Conservation (phyloP, 768 basidiomycete species). For the Pholiota molesta region DNA sequence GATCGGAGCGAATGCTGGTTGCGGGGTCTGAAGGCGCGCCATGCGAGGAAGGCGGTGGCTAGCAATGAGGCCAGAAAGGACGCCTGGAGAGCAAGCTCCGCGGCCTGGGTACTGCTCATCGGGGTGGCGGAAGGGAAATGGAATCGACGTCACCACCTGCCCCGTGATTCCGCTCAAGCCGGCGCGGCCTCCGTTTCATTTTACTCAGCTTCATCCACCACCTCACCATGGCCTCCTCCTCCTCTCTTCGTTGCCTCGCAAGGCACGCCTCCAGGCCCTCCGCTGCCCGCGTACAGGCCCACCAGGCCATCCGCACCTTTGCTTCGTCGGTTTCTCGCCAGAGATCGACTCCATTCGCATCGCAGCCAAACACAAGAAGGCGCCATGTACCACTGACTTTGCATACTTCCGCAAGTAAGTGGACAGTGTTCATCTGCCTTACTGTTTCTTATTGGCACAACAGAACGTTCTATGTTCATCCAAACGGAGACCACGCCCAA, state of each 20-base stretch:
- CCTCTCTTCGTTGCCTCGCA: conserved; percentile 23
- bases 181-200: not conserved
- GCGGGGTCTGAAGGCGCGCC: conserved; percentile 39
- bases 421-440: conserved; percentile 4
- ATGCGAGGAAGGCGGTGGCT: conserved; percentile 25
- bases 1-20: conserved; percentile 55
- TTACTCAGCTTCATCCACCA: conserved; percentile 14
- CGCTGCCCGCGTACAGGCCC: conserved; percentile 13
- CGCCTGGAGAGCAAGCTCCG: conserved; percentile 13
- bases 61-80: conserved; percentile 23
- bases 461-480: conserved; percentile 94
- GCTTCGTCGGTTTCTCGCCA: conserved; percentile 14
- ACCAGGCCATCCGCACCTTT: conserved; percentile 14
- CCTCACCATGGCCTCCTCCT: conserved; percentile 24
- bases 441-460: conserved; percentile 1
- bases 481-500: conserved; percentile 98
- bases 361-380: conserved; percentile 12
- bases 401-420: conserved; percentile 19
- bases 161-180: not conserved
- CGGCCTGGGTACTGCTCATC: not conserved
- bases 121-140: not conserved
- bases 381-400: conserved; percentile 11
- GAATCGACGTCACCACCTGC: not conserved
- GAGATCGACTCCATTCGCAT: conserved; percentile 8
- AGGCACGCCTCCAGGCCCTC: conserved; percentile 16